Evolutionary conservation across 208 protist genomes (phyloP), one percentile per base, ranked within the genome.

Genomic region (Angomonas desouzai): DNA sequence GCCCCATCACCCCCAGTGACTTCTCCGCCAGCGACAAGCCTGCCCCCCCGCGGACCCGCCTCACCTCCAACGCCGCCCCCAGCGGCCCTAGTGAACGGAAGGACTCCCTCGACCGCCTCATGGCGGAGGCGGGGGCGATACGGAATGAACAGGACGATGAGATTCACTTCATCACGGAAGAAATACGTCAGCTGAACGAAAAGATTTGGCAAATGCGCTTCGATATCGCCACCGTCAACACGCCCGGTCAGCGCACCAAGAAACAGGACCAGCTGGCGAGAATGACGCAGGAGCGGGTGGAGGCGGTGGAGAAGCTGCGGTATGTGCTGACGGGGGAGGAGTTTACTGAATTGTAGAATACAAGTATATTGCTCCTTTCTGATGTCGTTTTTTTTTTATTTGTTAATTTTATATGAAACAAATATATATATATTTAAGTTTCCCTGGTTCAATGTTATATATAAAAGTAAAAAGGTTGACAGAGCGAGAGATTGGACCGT

Each of bases 141-240:
- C 80, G 86, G 28, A 86, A 51, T 60, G 66, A 51, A 27, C 68
- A 70, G 13, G 86, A 92, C 59, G 83, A 88, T 49, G 83, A 90
- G 55, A 88, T 92, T 13, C 73, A 90, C 61, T 22, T 73, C 18
- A 65, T 92, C 25, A 92, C 86, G 22, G 86, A 92, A 62, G 76
- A 88, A 51, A 51, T 92, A 65, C 66, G 83, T 11, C 40, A 64
- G 45, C 71, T 92, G 36, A 92, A 92, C 48, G 83, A 92, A 74
- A 76, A 74, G 40, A 89, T 92, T 55, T 90, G 86, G 86, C 86
- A 92, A 64, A 58, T 87, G 36, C 72, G 71, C 48, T 92, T 85
- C 43, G 48, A 69, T 28, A 32, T 87, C 29, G 29, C 9, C 38
- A 32, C 48, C 43, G 62, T 53, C 9, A n/a, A 53, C 20, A 51